Evolutionary conservation across 176 grass and related monocot species (phyloP).

Genomic region (Zea luxurians): DNA sequence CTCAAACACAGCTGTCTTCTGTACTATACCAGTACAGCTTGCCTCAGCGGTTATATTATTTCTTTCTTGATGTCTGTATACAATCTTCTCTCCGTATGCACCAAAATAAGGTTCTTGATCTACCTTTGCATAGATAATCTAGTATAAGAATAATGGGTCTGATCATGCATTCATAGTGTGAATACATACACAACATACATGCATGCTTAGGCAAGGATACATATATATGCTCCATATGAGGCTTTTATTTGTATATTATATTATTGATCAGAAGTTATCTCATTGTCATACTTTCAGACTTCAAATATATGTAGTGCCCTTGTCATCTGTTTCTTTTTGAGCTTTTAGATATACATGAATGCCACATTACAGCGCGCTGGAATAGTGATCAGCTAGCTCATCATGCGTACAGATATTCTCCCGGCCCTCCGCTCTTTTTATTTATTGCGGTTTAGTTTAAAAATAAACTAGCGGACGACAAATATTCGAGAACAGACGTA

Average conservation of each 20-base stretch:
- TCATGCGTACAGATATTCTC: no score
- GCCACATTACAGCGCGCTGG: neutral
- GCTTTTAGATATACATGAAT: neutral
- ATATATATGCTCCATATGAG: neutral
- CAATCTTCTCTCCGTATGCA: neutral
- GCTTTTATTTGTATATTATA: neutral
- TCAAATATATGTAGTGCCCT: neutral
- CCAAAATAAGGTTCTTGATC: neutral
- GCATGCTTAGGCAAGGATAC: neutral
- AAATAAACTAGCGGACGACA: no score
- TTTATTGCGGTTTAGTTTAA: no score
- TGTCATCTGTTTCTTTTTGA: neutral
- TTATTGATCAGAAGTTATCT: neutral
- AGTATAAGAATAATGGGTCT: neutral
- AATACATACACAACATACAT: neutral
- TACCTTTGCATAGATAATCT: neutral
- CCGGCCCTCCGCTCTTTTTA: no score
- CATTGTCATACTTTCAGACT: neutral
- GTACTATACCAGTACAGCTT: slow-evolving; percentile 41
- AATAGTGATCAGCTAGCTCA: neutral
- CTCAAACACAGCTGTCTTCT: slow-evolving; percentile 47
- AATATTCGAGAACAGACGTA: no score
- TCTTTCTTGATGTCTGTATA: slow-evolving; percentile 14
- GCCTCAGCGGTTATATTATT: slow-evolving; percentile 27
- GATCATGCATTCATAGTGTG: neutral